phyloP scores from a whole-genome alignment of 2,329 filamentous ascomycete species.

The Venturia nashicola region DNA sequence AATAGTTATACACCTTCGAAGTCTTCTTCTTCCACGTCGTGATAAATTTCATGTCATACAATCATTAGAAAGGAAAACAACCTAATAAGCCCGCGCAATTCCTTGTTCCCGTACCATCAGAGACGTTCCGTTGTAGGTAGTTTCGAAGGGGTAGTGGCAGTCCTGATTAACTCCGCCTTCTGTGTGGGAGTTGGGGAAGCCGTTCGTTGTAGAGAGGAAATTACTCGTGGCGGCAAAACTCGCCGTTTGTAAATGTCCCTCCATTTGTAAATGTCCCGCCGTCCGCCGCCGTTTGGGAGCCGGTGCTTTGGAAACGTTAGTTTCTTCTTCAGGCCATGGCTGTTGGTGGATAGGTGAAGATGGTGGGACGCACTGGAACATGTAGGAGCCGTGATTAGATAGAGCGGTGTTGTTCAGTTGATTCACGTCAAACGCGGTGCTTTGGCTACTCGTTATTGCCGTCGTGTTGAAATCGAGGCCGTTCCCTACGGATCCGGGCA shows the following conservation, averaged over 20 bases:
- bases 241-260: background rate
- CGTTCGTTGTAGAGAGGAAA: background rate
- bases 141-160: background rate
- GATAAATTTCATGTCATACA: background rate
- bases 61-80: background rate
- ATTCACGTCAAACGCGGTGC: background rate
- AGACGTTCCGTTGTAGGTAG: background rate
- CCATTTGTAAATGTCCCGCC: background rate
- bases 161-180: background rate
- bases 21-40: background rate
- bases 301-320: background rate
- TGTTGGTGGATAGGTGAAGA: background rate
- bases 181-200: background rate
- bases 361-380: background rate
- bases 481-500: background rate
- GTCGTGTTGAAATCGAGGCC: background rate
- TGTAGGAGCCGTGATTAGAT: background rate
- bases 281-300: background rate
- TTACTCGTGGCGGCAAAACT: background rate
- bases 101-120: background rate
- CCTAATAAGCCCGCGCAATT: background rate
- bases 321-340: background rate
- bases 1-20: background rate
- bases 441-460: background rate
- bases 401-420: background rate